A percentile compares a stretch with the other conserved stretches of the same genome.
These are phyloP conservation scores for Suillus variegatus DNA, from an alignment of 768 basidiomycete species.

Conservation along the genomic window DNA sequence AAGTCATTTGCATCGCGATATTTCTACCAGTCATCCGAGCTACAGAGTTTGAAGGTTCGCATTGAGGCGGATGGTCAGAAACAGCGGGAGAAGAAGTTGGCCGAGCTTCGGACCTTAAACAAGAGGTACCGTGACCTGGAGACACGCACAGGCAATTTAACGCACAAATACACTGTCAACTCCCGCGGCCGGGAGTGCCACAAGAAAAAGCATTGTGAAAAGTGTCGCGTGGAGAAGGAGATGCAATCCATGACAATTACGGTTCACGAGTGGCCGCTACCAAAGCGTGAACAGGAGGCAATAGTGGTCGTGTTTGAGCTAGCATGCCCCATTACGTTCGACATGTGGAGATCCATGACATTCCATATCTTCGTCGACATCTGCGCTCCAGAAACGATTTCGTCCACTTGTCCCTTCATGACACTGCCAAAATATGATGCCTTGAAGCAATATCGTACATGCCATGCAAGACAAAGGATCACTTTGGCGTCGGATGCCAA, in stretches of 20 bases:
- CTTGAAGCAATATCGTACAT: constrained; percentile 15
- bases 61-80: constrained; percentile 33
- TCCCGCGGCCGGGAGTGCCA: background rate
- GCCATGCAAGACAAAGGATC: constrained; percentile 21
- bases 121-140: background rate
- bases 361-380: constrained; percentile 40
- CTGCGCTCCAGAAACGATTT: constrained; percentile 19
- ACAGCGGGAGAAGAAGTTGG: constrained; percentile 23
- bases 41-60: constrained; percentile 24
- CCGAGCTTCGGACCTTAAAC: constrained; percentile 15
- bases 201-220: constrained; percentile 21
- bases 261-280: constrained; percentile 52
- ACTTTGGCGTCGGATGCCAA: constrained; percentile 27
- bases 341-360: constrained; percentile 46
- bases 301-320: constrained; percentile 45
- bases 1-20: constrained; percentile 38
- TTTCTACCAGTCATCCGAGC: constrained; percentile 25
- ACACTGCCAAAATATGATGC: constrained; percentile 17
- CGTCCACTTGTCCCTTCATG: constrained; percentile 12
- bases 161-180: background rate
- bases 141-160: too few relatives aligned
- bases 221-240: constrained; percentile 29
- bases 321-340: constrained; percentile 38
- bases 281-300: constrained; percentile 21
- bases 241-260: constrained; percentile 19